Conservation (phyloP, 192 early-diverging fungal genomes). For the Entomortierella beljakovae region DNA sequence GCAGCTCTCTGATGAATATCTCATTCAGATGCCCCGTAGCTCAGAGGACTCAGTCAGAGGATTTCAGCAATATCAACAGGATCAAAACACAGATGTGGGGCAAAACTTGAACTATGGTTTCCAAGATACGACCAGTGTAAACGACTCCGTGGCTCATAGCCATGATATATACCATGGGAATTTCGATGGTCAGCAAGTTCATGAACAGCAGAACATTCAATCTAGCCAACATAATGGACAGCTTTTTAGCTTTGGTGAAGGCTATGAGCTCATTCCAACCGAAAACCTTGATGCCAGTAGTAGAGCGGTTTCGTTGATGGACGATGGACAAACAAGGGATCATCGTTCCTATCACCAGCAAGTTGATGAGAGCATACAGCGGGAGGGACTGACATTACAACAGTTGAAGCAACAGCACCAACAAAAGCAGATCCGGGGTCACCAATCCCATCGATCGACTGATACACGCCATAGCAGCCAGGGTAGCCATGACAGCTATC, state of each 20-base stretch:
- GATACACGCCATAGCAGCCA: slow-evolving; percentile 35
- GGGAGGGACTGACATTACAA: slow-evolving; percentile 30
- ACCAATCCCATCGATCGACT: slow-evolving; percentile 15
- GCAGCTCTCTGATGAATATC: slow-evolving; percentile 45
- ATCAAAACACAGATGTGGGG: slow-evolving; percentile 4
- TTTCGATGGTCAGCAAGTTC: slow-evolving; percentile 7
- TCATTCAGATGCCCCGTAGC: slow-evolving; percentile 45
- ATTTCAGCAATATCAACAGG: slow-evolving; percentile 17
- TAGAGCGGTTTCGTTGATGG: background rate
- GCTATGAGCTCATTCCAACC: slow-evolving; percentile 35
- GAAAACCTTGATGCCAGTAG: background rate
- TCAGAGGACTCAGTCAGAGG: slow-evolving; percentile 41
- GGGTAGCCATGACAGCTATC: slow-evolving; percentile 40
- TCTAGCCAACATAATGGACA: slow-evolving; percentile 2
- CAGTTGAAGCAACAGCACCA: slow-evolving; percentile 42
- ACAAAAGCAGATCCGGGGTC: slow-evolving; percentile 3
- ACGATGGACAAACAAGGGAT: background rate
- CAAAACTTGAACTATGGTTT: slow-evolving; percentile 6
- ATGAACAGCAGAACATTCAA: slow-evolving; percentile 10
- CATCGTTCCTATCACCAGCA: slow-evolving; percentile 12
- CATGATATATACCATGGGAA: background rate
- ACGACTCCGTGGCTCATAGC: background rate
- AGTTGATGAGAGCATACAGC: slow-evolving; percentile 10
- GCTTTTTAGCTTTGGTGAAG: slow-evolving; percentile 42
- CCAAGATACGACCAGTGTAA: background rate